phyloP scores from a whole-genome alignment of 2,329 filamentous ascomycete genomes.

The Dendrostoma leiphaemia region DNA sequence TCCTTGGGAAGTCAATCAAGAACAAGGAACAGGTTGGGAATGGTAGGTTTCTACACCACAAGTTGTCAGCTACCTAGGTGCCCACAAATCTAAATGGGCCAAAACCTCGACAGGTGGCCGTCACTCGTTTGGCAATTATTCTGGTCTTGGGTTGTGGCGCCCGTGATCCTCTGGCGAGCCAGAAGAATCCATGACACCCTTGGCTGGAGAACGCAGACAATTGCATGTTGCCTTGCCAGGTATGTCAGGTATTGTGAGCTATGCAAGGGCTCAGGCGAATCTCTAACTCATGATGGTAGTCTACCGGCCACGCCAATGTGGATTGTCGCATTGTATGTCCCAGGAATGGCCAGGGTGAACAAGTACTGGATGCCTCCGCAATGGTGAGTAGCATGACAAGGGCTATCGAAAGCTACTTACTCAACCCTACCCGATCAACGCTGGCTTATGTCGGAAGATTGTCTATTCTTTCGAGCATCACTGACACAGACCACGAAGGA shows the following conservation, averaged over 20 bases:
- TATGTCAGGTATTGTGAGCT: constrained; percentile 26
- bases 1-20: constrained; percentile 45
- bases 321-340: constrained; percentile 57
- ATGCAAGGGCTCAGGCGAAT: neutral
- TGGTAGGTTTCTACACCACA: constrained; percentile 46
- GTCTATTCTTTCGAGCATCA: constrained; percentile 23
- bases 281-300: constrained; percentile 30
- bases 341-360: constrained; percentile 51
- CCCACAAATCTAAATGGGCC: too few species aligned
- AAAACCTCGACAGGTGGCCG: constrained; percentile 45
- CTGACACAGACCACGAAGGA: constrained; percentile 31
- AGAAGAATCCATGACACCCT: constrained; percentile 62
- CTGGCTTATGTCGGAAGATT: too few species aligned
- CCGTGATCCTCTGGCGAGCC: constrained; percentile 60
- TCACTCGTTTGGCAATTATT: constrained; percentile 63
- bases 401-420: too few species aligned
- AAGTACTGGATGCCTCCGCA: constrained; percentile 57
- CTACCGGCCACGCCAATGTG: constrained; percentile 66
- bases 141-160: constrained; percentile 62
- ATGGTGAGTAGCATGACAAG: constrained; percentile 45
- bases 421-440: too few species aligned
- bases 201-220: constrained; percentile 64
- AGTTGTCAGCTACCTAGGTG: too few species aligned
- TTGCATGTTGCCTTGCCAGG: constrained; percentile 47
- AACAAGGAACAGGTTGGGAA: constrained; percentile 58